phyloP scores from a whole-genome alignment of 1,139 yeast species.

The Protomyces lactucae-debilis region DNA sequence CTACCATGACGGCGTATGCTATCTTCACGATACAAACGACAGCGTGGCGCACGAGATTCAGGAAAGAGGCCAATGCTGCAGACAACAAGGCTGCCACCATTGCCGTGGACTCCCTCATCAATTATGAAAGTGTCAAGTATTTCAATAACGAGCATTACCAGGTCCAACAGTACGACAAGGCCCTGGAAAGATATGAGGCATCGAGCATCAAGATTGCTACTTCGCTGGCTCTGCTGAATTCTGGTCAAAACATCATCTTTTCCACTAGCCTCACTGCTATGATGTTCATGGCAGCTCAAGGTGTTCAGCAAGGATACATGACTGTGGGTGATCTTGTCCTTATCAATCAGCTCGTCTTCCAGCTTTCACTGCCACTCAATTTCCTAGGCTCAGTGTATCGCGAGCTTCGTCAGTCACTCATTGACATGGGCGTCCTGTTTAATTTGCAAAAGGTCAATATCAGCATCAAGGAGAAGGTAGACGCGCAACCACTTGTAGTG shows the following conservation, averaged over 20 bases:
- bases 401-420: constrained; percentile 82
- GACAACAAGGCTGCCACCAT: constrained; percentile 93
- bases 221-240: constrained; percentile 79
- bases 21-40: constrained; percentile 86
- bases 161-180: constrained; percentile 70
- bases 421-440: constrained; percentile 90
- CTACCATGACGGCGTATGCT: constrained; percentile 83
- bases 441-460: constrained; percentile 73
- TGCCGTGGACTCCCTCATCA: constrained; percentile 87
- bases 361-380: constrained; percentile 86
- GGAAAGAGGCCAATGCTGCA: constrained; percentile 87
- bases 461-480: constrained; percentile 55
- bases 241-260: constrained; percentile 90
- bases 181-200: constrained; percentile 69
- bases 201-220: constrained; percentile 88
- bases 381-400: constrained; percentile 82
- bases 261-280: constrained; percentile 88
- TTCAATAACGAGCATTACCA: constrained; percentile 85
- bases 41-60: constrained; percentile 90
- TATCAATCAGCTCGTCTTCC: constrained; percentile 92
- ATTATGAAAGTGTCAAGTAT: constrained; percentile 90
- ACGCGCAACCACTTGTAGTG: constrained; percentile 57
- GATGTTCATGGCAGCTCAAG: constrained; percentile 99
- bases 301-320: constrained; percentile 72
- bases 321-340: constrained; percentile 96